A percentile compares a stretch with the other conserved stretches of the same genome.
Conservation (phyloP, 352 stramenopile genomes). For the Globisporangium uncinulatum region DNA sequence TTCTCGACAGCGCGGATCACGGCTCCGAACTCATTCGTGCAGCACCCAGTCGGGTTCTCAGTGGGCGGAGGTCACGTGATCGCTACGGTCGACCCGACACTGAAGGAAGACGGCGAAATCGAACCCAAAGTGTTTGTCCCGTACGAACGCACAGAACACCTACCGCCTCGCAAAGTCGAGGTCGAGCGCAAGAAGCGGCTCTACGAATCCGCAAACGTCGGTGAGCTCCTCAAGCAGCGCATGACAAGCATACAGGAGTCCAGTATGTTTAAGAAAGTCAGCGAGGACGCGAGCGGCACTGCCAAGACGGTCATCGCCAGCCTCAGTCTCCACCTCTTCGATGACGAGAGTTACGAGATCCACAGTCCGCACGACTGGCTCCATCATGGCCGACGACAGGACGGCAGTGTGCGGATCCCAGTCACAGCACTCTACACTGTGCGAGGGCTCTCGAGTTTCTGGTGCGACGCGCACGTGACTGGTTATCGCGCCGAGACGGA, state of each 20-base stretch:
- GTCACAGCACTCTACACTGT: slow-evolving; percentile 65
- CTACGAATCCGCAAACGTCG: slow-evolving; percentile 45
- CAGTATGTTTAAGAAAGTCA: slow-evolving; percentile 28
- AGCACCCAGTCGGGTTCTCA: slow-evolving; percentile 33
- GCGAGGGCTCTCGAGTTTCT: slow-evolving; percentile 49
- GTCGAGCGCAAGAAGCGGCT: slow-evolving; percentile 62
- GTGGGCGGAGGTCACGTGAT: slow-evolving; percentile 40
- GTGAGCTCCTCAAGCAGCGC: slow-evolving; percentile 36
- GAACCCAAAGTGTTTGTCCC: slow-evolving; percentile 73
- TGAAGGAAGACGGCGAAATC: slow-evolving; percentile 47
- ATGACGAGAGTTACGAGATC: slow-evolving; percentile 79
- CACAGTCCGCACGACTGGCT: slow-evolving; percentile 65
- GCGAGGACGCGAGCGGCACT: slow-evolving; percentile 38
- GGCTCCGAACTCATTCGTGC: slow-evolving; percentile 31
- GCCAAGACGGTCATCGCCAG: slow-evolving; percentile 51
- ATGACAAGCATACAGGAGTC: slow-evolving; percentile 35
- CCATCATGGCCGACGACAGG: slow-evolving; percentile 30
- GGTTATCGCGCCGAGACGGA: slow-evolving; percentile 36
- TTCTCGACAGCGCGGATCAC: slow-evolving; percentile 30
- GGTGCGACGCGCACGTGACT: slow-evolving; percentile 56
- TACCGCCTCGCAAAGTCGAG: slow-evolving; percentile 59
- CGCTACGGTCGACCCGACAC: slow-evolving; percentile 28
- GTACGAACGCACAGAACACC: slow-evolving; percentile 43
- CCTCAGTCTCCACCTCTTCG: slow-evolving; percentile 64
- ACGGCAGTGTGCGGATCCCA: slow-evolving; percentile 61